phyloP scores from a whole-genome alignment of 2,329 filamentous ascomycete genomes.

The Dothideomycetes sp. region DNA sequence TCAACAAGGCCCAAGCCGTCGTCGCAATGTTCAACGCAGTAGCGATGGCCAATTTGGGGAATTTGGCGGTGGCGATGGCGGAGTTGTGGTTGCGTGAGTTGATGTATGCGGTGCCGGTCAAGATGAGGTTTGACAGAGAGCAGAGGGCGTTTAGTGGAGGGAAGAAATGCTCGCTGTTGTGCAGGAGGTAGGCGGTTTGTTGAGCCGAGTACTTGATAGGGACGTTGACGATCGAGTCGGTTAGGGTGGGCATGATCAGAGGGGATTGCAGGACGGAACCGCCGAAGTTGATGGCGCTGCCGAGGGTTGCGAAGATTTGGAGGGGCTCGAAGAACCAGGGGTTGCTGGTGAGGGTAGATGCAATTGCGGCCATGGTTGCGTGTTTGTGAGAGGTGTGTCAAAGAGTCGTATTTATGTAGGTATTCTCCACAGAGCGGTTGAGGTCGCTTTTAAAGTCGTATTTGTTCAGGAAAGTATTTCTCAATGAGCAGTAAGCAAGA shows the following conservation, averaged over 20 bases:
- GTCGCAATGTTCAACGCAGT: constrained; percentile 21
- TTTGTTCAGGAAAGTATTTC: background rate
- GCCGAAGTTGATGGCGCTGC: constrained; percentile 25
- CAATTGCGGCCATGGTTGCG: constrained; percentile 6
- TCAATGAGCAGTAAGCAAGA: too few species aligned
- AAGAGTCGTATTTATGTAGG: background rate
- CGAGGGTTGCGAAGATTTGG: constrained; percentile 20
- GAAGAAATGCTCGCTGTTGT: constrained; percentile 25
- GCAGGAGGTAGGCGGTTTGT: constrained; percentile 23
- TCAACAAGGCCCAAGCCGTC: constrained; percentile 22
- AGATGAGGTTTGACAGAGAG: constrained; percentile 24
- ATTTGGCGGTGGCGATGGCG: constrained; percentile 18
- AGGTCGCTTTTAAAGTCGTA: background rate
- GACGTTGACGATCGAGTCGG: constrained; percentile 17
- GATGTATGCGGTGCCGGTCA: constrained; percentile 22
- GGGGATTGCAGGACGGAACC: constrained; percentile 26
- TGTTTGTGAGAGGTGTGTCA: background rate
- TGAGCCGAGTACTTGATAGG: constrained; percentile 22
- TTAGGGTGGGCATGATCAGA: constrained; percentile 25
- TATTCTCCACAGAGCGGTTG: background rate
- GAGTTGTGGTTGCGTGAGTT: constrained; percentile 19
- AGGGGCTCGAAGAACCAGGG: constrained; percentile 12
- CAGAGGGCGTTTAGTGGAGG: constrained; percentile 24
- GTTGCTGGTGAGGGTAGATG: constrained; percentile 2
- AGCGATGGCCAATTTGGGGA: constrained; percentile 19